Conservation (phyloP, 768 basidiomycete species). For the Mycena venus region DNA sequence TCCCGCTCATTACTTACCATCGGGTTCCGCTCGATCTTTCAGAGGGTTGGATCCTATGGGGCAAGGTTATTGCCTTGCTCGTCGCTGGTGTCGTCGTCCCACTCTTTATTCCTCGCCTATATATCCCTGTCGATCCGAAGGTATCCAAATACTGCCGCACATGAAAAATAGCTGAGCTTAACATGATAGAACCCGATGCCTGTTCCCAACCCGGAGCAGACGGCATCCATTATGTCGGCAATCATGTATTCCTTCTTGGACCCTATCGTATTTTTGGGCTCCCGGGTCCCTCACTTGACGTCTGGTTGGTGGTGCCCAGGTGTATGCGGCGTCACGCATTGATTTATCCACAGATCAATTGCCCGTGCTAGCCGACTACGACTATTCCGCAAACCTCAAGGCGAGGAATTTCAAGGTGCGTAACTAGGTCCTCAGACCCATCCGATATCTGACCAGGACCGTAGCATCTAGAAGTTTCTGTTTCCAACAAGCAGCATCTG, state of each 20-base stretch:
- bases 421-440: not conserved
- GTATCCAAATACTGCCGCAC: slow-evolving; percentile 18
- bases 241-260: slow-evolving; percentile 69
- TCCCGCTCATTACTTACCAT: slow-evolving; percentile 65
- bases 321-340: not conserved
- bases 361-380: not conserved
- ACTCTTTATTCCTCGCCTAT: slow-evolving; percentile 66
- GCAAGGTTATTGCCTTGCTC: slow-evolving; percentile 60
- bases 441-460: not conserved
- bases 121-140: slow-evolving; percentile 69
- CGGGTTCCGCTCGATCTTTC: slow-evolving; percentile 60
- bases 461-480: slow-evolving; percentile 27
- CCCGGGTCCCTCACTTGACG: slow-evolving; percentile 57
- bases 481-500: slow-evolving; percentile 29
- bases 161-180: not conserved
- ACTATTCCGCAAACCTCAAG: slow-evolving; percentile 39
- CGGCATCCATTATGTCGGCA: slow-evolving; percentile 59
- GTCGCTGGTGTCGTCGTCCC: slow-evolving; percentile 64
- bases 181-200: slow-evolving; percentile 46
- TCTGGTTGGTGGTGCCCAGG: slow-evolving; percentile 28
- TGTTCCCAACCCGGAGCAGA: slow-evolving; percentile 61
- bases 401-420: not conserved
- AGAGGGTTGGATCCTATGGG: slow-evolving; percentile 68
- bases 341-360: not conserved
- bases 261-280: slow-evolving; percentile 59